These are phyloP conservation scores for Haplosporangium sp. DNA, from an alignment of 371 early-diverging fungal genomes.

Conservation along the genomic window DNA sequence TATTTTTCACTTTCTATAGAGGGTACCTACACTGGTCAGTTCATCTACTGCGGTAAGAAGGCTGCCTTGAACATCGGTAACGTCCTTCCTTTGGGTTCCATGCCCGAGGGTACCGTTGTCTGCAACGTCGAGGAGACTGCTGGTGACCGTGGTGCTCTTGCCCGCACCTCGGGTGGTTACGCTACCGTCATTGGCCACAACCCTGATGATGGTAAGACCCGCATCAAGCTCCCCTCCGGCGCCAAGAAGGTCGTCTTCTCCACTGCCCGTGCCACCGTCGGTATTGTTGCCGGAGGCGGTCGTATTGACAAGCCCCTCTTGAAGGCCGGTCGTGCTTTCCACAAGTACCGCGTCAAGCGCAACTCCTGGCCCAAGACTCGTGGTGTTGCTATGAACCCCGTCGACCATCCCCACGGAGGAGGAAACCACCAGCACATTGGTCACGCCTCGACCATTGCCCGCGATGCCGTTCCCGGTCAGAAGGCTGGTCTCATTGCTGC, in stretches of 20 bases:
- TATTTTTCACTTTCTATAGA: constrained; percentile 51
- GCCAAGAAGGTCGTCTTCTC: constrained; percentile 96
- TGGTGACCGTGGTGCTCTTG: constrained; percentile 99
- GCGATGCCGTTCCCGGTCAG: constrained; percentile 97
- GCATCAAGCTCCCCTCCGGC: constrained; percentile 97
- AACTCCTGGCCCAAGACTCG: constrained; percentile 99
- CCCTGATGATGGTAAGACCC: constrained; percentile 96
- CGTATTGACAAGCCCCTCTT: constrained; percentile 99
- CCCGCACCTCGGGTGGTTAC: constrained; percentile 98
- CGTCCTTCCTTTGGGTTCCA: constrained; percentile 92
- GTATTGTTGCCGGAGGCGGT: constrained; percentile 99
- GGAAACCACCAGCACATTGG: constrained; percentile 99
- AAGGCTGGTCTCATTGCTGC: constrained; percentile 99
- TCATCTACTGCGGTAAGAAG: constrained; percentile 99
- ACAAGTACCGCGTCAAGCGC: constrained; percentile 98
- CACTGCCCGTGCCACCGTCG: constrained; percentile 96
- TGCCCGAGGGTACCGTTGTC: constrained; percentile 99
- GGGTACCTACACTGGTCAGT: constrained; percentile 99
- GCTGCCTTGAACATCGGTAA: constrained; percentile 97
- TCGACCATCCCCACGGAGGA: constrained; percentile 79
- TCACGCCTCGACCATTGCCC: constrained; percentile 99
- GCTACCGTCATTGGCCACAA: constrained; percentile 99
- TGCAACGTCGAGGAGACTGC: constrained; percentile 98
- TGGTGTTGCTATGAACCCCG: constrained; percentile 99
- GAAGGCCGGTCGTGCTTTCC: constrained; percentile 99